These are phyloP conservation scores for Daldinia decipiens DNA, from an alignment of 495 filamentous ascomycete species.

Conservation along the genomic window DNA sequence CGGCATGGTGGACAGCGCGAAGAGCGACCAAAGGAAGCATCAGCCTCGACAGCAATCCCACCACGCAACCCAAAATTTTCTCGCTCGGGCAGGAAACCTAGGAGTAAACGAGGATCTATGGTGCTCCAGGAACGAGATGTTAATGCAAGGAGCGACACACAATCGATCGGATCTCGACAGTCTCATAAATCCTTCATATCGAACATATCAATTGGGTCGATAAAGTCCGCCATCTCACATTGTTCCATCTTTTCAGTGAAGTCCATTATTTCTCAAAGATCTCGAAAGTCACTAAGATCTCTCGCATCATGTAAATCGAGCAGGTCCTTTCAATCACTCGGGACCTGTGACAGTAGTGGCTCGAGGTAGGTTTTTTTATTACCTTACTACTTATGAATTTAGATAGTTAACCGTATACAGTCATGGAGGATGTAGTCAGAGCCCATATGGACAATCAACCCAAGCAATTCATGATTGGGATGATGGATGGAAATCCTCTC, in stretches of 20 bases:
- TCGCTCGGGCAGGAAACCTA: background rate
- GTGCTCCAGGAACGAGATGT: background rate
- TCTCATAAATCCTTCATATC: slow-evolving; percentile 1
- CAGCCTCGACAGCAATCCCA: background rate
- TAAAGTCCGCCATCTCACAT: background rate
- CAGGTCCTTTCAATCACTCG: background rate
- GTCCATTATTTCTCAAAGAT: background rate
- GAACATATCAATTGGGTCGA: background rate
- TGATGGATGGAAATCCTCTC: background rate
- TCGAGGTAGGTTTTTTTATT: background rate
- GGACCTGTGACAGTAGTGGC: background rate
- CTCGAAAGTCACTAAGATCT: background rate
- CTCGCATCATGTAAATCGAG: background rate
- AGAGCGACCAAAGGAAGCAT: background rate
- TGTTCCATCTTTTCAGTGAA: background rate
- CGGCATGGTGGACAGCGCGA: background rate
- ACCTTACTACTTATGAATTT: background rate
- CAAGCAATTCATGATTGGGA: background rate
- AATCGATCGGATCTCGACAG: background rate
- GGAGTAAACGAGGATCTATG: background rate
- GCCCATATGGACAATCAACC: background rate
- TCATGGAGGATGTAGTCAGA: background rate
- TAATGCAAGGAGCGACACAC: background rate
- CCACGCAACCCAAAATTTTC: background rate
- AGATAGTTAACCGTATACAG: background rate